A percentile compares a stretch with the other conserved stretches of the same genome.
These are phyloP conservation scores for Saccharum hybrid DNA, from an alignment of 202 grass and related monocot species.

Conservation along the genomic window DNA sequence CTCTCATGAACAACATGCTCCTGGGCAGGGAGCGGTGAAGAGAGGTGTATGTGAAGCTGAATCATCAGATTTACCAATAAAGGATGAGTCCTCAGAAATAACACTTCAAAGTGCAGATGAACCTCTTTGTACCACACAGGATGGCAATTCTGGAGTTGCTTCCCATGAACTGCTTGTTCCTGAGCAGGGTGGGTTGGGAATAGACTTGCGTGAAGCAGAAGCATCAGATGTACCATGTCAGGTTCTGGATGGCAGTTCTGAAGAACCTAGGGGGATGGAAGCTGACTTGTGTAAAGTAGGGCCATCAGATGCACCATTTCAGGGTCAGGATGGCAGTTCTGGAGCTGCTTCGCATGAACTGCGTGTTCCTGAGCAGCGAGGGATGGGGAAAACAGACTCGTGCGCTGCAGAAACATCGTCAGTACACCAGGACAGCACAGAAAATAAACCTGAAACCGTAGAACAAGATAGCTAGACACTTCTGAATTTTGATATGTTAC, in stretches of 20 bases:
- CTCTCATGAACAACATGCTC: background rate
- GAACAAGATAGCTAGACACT: constrained; percentile 40
- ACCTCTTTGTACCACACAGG: background rate
- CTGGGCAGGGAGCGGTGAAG: background rate
- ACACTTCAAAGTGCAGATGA: constrained; percentile 1
- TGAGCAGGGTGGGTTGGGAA: constrained; percentile 6
- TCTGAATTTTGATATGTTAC: constrained; percentile 20
- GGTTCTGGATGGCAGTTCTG: constrained; percentile 13
- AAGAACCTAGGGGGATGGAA: background rate
- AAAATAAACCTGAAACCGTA: constrained; percentile 26
- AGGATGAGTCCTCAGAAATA: constrained; percentile 13
- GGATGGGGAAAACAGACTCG: background rate
- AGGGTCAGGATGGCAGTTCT: constrained; percentile 18
- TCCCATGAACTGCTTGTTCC: background rate
- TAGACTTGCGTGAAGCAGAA: constrained; percentile 21
- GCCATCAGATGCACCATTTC: background rate
- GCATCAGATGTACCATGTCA: constrained; percentile 21
- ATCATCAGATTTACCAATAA: background rate
- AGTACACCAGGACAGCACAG: background rate
- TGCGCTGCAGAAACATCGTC: background rate
- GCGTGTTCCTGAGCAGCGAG: constrained; percentile 6
- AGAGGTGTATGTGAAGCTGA: constrained; percentile 36
- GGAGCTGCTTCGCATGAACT: constrained; percentile 1
- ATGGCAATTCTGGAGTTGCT: constrained; percentile 30
- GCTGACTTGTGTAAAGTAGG: background rate